Percentiles rank a stretch among this genome's conserved stretches.
These are phyloP conservation scores for Mycena capillaripes DNA, from an alignment of 768 basidiomycete species.

Conservation along the genomic window DNA sequence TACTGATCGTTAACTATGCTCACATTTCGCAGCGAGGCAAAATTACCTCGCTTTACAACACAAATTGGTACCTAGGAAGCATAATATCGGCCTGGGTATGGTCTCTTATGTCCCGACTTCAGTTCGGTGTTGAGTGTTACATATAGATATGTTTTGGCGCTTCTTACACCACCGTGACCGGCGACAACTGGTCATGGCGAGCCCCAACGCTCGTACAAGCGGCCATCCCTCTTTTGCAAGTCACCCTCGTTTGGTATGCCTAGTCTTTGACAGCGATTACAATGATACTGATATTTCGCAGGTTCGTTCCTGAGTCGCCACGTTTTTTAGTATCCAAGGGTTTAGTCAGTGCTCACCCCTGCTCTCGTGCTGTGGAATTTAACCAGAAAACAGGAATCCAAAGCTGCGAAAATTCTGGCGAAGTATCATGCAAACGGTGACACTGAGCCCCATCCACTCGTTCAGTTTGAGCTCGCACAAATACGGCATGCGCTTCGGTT, in stretches of 20 bases:
- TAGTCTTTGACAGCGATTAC: background rate
- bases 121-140: background rate
- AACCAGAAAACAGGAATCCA: constrained; percentile 56
- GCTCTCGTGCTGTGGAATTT: background rate
- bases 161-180: constrained; percentile 49
- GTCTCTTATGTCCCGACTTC: background rate
- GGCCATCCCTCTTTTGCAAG: constrained; percentile 67
- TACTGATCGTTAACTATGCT: constrained; percentile 5
- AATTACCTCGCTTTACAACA: constrained; percentile 77
- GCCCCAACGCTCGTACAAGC: constrained; percentile 76
- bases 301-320: constrained; percentile 79
- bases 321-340: constrained; percentile 76
- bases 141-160: constrained; percentile 59
- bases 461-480: constrained; percentile 71
- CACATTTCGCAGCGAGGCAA: constrained; percentile 58
- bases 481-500: constrained; percentile 77
- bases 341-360: constrained; percentile 51
- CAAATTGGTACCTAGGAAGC: constrained; percentile 82
- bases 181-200: constrained; percentile 73
- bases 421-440: constrained; percentile 78
- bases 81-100: constrained; percentile 67
- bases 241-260: constrained; percentile 64
- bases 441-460: constrained; percentile 71
- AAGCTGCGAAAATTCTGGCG: constrained; percentile 74
- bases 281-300: constrained; percentile 36